Evolutionary conservation across 23 red algal genomes (phyloP).

Genomic region (Gracilaria gracilis): DNA sequence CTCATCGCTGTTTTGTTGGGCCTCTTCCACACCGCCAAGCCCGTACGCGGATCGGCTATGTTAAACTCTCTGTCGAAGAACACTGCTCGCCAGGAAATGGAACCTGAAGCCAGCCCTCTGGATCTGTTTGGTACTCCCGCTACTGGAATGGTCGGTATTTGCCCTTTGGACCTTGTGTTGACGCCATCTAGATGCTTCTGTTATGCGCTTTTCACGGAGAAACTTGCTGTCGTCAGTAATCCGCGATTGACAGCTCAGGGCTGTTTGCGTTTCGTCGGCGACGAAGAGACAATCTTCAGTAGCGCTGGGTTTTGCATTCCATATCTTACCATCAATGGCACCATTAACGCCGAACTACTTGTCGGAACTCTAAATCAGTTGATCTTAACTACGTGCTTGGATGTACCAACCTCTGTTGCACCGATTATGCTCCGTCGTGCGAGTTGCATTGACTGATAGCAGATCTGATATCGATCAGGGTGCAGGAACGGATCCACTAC

Average conservation of each 20-base stretch:
- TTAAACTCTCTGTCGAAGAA: not conserved
- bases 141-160: not conserved
- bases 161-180: not conserved
- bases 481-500: no score
- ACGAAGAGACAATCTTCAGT: not conserved
- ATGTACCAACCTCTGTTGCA: not conserved
- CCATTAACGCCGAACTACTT: not conserved
- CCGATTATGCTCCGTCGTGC: not conserved
- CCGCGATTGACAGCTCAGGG: not conserved
- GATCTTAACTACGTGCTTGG: not conserved
- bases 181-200: not conserved
- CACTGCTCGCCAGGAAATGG: not conserved
- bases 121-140: no score
- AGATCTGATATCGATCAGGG: no score
- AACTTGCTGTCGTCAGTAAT: not conserved
- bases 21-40: not conserved
- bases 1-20: not conserved
- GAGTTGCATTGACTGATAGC: no score
- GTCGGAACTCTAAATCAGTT: not conserved
- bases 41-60: not conserved
- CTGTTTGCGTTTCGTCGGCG: not conserved
- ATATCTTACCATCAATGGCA: not conserved
- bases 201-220: not conserved
- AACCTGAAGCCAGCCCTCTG: not conserved
- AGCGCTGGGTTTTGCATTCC: not conserved